phyloP scores from a whole-genome alignment of 2,329 filamentous ascomycete species.

The Sporothrix mexicana region DNA sequence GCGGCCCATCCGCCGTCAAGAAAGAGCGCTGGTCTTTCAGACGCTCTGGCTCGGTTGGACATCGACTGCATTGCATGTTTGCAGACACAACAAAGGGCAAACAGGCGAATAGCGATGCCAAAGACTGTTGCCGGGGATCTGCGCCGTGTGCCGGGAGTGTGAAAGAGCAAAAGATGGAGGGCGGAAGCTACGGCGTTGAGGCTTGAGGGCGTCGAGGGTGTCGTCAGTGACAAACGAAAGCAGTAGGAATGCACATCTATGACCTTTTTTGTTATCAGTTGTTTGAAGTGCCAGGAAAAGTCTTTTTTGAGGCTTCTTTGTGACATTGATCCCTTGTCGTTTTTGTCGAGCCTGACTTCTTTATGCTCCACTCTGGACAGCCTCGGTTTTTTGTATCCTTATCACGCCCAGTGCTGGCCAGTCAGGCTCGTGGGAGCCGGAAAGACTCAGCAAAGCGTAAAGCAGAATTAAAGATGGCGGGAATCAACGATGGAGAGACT shows the following conservation, averaged over 20 bases:
- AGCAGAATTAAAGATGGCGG: too few relatives aligned
- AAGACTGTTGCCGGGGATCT: background rate
- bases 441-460: too few relatives aligned
- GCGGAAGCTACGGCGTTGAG: background rate
- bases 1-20: background rate
- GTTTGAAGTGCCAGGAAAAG: too few relatives aligned
- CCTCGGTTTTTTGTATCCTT: constrained; percentile 15
- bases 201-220: background rate
- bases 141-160: background rate
- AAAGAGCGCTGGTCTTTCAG: too few relatives aligned
- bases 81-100: background rate
- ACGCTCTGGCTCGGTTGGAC: too few relatives aligned
- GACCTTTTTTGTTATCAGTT: too few relatives aligned
- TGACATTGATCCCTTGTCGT: background rate
- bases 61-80: background rate
- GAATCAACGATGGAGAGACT: too few relatives aligned
- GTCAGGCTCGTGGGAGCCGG: background rate
- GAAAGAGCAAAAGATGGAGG: background rate
- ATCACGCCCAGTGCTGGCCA: background rate
- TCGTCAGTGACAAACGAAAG: background rate
- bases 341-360: background rate
- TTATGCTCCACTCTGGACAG: constrained; percentile 19
- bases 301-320: background rate
- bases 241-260: background rate
- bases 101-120: constrained; percentile 2